Percentiles rank a stretch among this genome's conserved stretches.
phyloP scores from a whole-genome alignment of 2,329 filamentous ascomycete species.

The Botrytis squamosa region DNA sequence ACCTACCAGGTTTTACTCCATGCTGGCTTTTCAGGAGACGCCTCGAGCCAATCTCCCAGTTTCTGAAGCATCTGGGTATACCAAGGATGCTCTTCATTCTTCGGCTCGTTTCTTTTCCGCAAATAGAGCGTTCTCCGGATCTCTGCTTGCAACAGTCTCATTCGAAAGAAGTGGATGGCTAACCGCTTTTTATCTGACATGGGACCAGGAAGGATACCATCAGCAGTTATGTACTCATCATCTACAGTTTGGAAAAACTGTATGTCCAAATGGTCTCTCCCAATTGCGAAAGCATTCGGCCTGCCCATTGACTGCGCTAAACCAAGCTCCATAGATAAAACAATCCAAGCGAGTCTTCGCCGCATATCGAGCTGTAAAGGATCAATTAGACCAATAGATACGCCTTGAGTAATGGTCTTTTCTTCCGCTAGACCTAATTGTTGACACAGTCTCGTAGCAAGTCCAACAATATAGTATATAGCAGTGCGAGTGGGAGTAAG shows the following conservation, averaged over 20 bases:
- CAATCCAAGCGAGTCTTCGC: constrained; percentile 82
- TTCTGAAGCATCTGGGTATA: constrained; percentile 77
- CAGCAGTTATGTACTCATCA: constrained; percentile 76
- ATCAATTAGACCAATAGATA: constrained; percentile 58
- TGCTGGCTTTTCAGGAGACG: constrained; percentile 65
- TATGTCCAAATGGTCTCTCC: constrained; percentile 80
- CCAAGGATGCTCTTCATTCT: constrained; percentile 81
- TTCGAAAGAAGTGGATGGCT: constrained; percentile 89
- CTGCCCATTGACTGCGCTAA: constrained; percentile 85
- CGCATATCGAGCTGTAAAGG: constrained; percentile 84
- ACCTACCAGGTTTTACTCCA: constrained; percentile 77
- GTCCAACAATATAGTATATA: constrained; percentile 88
- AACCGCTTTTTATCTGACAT: constrained; percentile 81
- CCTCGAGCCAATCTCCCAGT: constrained; percentile 75
- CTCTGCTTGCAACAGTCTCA: constrained; percentile 84
- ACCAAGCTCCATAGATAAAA: constrained; percentile 84
- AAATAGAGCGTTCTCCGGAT: constrained; percentile 85
- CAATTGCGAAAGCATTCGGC: constrained; percentile 79
- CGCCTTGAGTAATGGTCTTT: constrained; percentile 71
- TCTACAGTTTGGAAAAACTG: constrained; percentile 79
- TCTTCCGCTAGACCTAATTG: constrained; percentile 86
- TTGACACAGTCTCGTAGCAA: constrained; percentile 84
- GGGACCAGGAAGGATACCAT: constrained; percentile 71
- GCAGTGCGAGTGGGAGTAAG: constrained; percentile 89
- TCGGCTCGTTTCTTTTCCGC: constrained; percentile 73